Evolutionary conservation across 495 filamentous ascomycete species (phyloP).

Genomic region (Neurospora sp.): DNA sequence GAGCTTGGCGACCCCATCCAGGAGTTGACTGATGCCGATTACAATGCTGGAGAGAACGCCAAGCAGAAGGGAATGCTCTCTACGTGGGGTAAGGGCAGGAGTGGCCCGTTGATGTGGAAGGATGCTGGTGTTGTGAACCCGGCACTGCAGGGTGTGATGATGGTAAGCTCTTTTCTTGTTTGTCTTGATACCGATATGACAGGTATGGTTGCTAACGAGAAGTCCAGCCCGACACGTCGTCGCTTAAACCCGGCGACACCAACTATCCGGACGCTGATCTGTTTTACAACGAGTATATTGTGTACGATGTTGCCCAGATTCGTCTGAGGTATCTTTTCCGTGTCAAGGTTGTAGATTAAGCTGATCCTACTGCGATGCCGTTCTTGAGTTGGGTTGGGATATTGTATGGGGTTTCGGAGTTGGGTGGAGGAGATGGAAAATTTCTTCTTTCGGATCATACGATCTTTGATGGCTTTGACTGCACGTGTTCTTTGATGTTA

Average conservation of each 20-base stretch:
- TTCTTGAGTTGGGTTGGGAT: background rate
- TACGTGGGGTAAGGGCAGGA: slow-evolving; percentile 55
- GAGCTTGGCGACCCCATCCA: slow-evolving; percentile 66
- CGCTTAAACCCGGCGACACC: slow-evolving; percentile 27
- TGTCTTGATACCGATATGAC: background rate
- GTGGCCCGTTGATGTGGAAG: slow-evolving; percentile 59
- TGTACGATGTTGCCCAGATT: slow-evolving; percentile 71
- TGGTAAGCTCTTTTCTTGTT: slow-evolving; percentile 32
- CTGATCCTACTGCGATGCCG: no score
- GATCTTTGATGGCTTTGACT: background rate
- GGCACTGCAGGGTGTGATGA: slow-evolving; percentile 51
- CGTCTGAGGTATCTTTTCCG: slow-evolving; percentile 68
- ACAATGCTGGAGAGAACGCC: slow-evolving; percentile 52
- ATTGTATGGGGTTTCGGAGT: background rate
- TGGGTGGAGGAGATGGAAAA: background rate
- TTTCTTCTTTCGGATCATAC: background rate
- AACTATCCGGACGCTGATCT: slow-evolving; percentile 25
- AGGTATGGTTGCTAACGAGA: background rate
- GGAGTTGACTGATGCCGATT: slow-evolving; percentile 41
- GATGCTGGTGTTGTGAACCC: slow-evolving; percentile 58
- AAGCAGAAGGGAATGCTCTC: slow-evolving; percentile 48
- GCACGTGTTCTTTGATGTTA: background rate
- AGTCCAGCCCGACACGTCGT: slow-evolving; percentile 36
- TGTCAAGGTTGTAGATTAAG: slow-evolving; percentile 39
- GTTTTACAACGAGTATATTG: slow-evolving; percentile 65